A percentile compares a stretch with the other conserved stretches of the same genome.
These are phyloP conservation scores for Colletotrichum sp. DNA, from an alignment of 2,329 filamentous ascomycete genomes.

Conservation along the genomic window DNA sequence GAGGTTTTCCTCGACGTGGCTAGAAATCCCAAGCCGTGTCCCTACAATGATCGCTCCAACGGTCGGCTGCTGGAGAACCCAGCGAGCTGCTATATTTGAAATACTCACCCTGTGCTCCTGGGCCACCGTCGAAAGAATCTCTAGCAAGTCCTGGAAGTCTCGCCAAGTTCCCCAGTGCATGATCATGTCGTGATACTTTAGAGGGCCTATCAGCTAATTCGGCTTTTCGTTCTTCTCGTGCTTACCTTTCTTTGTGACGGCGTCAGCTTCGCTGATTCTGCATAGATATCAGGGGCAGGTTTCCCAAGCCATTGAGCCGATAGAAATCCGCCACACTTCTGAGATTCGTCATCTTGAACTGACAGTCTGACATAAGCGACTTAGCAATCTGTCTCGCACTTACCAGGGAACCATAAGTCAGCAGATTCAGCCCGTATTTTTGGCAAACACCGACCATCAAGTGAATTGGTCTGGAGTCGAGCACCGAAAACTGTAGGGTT, in stretches of 20 bases:
- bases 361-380: too few species aligned
- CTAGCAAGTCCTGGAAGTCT: neutral
- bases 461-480: constrained; percentile 1
- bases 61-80: neutral
- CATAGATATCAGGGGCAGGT: neutral
- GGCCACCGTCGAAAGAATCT: neutral
- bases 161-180: constrained; percentile 1
- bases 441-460: neutral
- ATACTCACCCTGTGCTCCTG: neutral
- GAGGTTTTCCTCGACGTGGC: neutral
- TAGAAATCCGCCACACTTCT: neutral
- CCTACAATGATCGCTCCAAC: neutral
- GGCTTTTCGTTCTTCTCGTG: too few species aligned
- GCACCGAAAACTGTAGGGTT: neutral
- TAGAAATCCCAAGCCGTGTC: neutral
- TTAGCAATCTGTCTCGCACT: neutral
- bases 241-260: constrained; percentile 4
- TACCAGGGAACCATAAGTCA: neutral
- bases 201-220: neutral
- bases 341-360: neutral
- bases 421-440: neutral
- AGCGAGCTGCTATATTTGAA: neutral
- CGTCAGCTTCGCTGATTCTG: neutral
- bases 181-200: neutral
- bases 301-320: neutral